Conservation (phyloP, 495 filamentous ascomycete genomes). For the Penicillium flavigenum region DNA sequence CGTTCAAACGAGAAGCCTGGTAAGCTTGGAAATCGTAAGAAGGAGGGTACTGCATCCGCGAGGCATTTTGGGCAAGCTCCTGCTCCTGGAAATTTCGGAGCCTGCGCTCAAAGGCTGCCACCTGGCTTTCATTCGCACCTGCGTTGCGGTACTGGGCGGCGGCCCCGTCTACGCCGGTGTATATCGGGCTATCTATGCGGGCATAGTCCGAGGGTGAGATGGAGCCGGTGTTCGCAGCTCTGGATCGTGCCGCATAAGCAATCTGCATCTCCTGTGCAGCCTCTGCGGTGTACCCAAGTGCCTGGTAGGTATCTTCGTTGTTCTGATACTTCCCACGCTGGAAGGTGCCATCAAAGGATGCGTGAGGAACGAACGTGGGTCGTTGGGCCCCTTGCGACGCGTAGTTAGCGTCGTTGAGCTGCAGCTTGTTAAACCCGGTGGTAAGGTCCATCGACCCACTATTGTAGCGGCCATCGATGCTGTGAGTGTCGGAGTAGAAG, state of each 20-base stretch:
- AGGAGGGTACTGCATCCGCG: conserved; percentile 41
- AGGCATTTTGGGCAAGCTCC: conserved; percentile 38
- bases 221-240: conserved; percentile 34
- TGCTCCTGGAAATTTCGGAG: conserved; percentile 52
- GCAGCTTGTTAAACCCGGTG: conserved; percentile 34
- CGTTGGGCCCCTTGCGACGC: conserved; percentile 26
- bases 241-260: conserved; percentile 29
- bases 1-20: conserved; percentile 38
- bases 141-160: conserved; percentile 47
- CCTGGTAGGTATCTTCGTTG: conserved; percentile 35
- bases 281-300: conserved; percentile 27
- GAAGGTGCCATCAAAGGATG: conserved; percentile 36
- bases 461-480: conserved; percentile 34
- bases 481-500: conserved; percentile 44
- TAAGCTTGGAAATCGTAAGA: conserved; percentile 43
- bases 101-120: conserved; percentile 46
- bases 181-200: conserved; percentile 60
- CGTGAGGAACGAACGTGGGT: conserved; percentile 31
- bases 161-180: conserved; percentile 42
- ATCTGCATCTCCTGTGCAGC: conserved; percentile 34
- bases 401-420: conserved; percentile 36
- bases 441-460: conserved; percentile 36
- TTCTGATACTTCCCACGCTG: conserved; percentile 35
- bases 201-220: conserved; percentile 57
- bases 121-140: conserved; percentile 41